Base-by-base conservation (phyloP, 257 asterid genomes). In the Scutellaria barbata region DNA sequence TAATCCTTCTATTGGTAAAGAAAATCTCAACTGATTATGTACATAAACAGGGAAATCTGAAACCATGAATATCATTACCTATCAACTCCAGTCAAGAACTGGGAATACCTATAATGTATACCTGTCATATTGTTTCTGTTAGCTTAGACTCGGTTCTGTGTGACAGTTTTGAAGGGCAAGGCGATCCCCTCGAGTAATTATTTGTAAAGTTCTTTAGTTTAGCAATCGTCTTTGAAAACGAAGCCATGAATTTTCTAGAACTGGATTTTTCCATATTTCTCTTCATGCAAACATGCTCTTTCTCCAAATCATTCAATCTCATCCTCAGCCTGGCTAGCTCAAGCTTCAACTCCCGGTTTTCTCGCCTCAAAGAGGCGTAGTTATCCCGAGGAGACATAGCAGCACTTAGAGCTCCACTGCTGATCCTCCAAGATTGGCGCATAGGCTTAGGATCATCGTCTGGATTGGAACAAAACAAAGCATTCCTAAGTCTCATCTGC, bases 241-340 rank as follows among this genome's bases (percentile, higher is more conserved):
- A 81, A 72, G 73, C 85, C 88, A 87, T 76, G 63, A 93, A 86
- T 52, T 81, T 89, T 22, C 83, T 62, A 0, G 98, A 88, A 74
- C 79, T 72, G 1, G 93, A 84, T 46, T 81, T 87, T 57, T 88
- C 96, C 90, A 93, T 93, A 56, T 83, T 81, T 80, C 81, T 89
- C 85, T 89, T 94, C 96, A 89, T 89, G 51, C 81, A 87, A 63
- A 92, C 92, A 66, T 95, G 99, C 11, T 95, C 95, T 54, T 86
- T 95, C 86, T 92, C 99, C 87, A 95, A 69, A 80, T 95, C 98
- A 58, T 92, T 95, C 69, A 95, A 43, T 63, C 98, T 87, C 99
- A 95, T 95, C 76, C 99, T 33, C 78, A 95, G 73, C 72, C 99
- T 81, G 5, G 95, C 88, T 48, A 95, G 85, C 63, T 95, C 99